Evolutionary conservation across 768 basidiomycete species (phyloP).

Genomic region (Pisolithus orientalis): DNA sequence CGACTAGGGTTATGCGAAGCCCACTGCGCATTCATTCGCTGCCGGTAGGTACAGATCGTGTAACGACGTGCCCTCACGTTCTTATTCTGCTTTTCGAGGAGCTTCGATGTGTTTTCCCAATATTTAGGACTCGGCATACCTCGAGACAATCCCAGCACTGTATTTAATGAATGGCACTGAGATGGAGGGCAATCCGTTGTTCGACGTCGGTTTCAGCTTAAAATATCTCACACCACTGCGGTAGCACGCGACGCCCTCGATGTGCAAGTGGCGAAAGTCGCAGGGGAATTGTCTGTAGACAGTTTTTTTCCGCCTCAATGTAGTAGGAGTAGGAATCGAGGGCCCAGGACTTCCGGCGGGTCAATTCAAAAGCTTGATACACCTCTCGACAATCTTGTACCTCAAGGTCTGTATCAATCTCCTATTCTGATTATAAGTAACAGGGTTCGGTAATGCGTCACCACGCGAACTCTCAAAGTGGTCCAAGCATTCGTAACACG

Average conservation of each 20-base stretch:
- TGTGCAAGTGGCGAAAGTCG: slow-evolving; percentile 32
- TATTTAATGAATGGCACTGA: slow-evolving; percentile 31
- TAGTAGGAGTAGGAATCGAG: slow-evolving; percentile 38
- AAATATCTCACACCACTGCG: not conserved
- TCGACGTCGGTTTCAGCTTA: not conserved
- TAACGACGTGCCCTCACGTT: slow-evolving; percentile 26
- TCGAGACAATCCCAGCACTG: slow-evolving; percentile 42
- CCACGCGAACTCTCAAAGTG: slow-evolving; percentile 51
- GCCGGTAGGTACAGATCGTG: slow-evolving; percentile 12
- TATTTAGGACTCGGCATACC: slow-evolving; percentile 29
- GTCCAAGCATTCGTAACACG: slow-evolving; percentile 48
- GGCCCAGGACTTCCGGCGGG: slow-evolving; percentile 16
- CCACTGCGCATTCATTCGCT: not conserved
- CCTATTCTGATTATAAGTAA: not conserved
- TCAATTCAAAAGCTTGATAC: slow-evolving; percentile 38
- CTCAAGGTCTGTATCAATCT: slow-evolving; percentile 42
- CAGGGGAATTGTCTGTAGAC: slow-evolving; percentile 32
- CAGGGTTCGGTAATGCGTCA: slow-evolving; percentile 4
- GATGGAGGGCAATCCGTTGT: slow-evolving; percentile 4
- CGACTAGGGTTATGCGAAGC: slow-evolving; percentile 6
- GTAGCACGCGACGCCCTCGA: slow-evolving; percentile 34
- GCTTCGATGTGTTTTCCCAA: slow-evolving; percentile 31
- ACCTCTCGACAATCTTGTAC: slow-evolving; percentile 43
- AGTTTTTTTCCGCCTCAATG: slow-evolving; percentile 44
- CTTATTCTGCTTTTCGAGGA: slow-evolving; percentile 55